A percentile compares a stretch with the other conserved stretches of the same genome.
These are phyloP conservation scores for Quercus gilva DNA, from an alignment of 306 rosid genomes.

Conservation along the genomic window DNA sequence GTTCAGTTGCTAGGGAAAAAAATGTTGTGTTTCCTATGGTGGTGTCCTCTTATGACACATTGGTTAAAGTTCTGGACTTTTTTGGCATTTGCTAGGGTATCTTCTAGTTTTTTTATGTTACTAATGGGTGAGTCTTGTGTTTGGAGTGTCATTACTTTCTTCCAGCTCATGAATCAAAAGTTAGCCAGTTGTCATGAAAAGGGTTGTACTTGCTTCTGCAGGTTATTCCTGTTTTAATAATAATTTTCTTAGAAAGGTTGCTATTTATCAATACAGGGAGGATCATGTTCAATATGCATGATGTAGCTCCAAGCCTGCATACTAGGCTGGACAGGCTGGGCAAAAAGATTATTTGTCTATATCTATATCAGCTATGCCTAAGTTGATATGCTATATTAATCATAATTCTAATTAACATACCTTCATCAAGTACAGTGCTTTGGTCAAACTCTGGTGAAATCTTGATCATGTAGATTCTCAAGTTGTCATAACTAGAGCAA, in stretches of 20 bases:
- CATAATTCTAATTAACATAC: no score
- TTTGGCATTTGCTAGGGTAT: neutral
- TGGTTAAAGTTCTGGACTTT: neutral
- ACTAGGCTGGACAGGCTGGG: no score
- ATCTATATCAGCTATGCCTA: neutral
- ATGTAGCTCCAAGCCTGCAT: no score
- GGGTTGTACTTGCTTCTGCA: no score
- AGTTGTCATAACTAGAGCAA: neutral
- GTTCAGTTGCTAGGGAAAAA: neutral
- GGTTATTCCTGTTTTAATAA: neutral
- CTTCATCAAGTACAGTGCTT: neutral
- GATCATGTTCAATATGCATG: no score
- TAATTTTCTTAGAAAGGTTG: neutral
- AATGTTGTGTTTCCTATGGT: neutral
- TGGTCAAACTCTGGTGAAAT: neutral
- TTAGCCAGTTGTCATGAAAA: neutral
- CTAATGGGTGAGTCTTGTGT: neutral
- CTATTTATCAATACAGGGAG: neutral
- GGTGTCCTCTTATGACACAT: neutral
- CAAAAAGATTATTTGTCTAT: neutral
- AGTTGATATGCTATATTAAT: neutral
- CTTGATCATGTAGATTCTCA: neutral
- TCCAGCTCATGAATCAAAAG: neutral
- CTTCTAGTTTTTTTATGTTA: neutral
- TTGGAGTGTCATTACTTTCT: neutral